These are phyloP conservation scores for Arctium minus DNA, from an alignment of 129 eudicot species.

Conservation along the genomic window DNA sequence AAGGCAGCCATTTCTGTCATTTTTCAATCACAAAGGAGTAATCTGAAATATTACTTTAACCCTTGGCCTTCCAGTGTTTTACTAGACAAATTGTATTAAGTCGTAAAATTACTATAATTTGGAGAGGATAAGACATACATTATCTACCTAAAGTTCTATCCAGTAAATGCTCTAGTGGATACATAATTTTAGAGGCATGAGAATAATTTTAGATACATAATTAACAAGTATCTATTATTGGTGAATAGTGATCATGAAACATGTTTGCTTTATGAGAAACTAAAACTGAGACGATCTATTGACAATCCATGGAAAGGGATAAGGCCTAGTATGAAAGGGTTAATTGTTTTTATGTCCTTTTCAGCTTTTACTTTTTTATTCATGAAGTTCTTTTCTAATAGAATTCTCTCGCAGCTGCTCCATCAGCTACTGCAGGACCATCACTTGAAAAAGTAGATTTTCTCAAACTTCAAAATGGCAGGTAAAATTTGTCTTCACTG, in stretches of 20 bases:
- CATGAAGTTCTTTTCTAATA: conserved; percentile 15
- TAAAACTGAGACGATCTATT: neutral
- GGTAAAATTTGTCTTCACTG: conserved; percentile 34
- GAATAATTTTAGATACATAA: neutral
- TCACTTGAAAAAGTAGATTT: conserved; percentile 68
- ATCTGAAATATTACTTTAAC: neutral
- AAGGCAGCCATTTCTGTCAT: neutral
- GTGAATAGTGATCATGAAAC: neutral
- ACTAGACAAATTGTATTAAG: neutral
- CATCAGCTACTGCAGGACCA: conserved; percentile 56
- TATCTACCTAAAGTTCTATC: neutral
- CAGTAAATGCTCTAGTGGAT: neutral
- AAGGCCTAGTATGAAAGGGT: neutral
- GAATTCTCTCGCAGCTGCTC: conserved; percentile 61
- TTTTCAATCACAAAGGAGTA: neutral
- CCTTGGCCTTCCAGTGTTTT: neutral
- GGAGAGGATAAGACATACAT: neutral
- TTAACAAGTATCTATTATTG: neutral
- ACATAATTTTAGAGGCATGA: neutral
- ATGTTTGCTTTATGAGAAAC: neutral
- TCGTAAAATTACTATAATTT: neutral
- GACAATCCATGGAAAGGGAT: neutral
- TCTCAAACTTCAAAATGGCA: conserved; percentile 99
- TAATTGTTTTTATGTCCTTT: conserved; percentile 1
- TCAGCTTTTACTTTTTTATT: conserved; percentile 9